Evolutionary conservation across 2,329 filamentous ascomycete species (phyloP).

Genomic region (Furcasterigmium furcatum): DNA sequence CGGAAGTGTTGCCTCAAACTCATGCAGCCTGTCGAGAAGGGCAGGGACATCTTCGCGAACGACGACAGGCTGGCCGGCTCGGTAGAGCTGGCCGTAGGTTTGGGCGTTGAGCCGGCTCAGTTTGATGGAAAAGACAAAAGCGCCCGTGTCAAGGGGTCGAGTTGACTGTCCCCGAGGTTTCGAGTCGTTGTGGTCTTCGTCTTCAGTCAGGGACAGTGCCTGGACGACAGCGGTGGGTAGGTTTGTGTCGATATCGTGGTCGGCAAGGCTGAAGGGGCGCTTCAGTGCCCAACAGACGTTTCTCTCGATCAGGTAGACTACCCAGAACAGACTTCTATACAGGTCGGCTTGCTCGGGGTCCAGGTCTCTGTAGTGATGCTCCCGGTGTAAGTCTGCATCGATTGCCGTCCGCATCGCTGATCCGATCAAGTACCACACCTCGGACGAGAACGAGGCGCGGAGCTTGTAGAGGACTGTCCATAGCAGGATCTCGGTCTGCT

Average conservation of each 20-base stretch:
- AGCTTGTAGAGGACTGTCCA: not conserved
- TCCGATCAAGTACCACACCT: not conserved
- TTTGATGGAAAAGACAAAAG: slow-evolving; percentile 31
- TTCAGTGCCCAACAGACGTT: slow-evolving; percentile 36
- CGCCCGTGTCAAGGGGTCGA: slow-evolving; percentile 25
- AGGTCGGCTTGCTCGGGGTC: not conserved
- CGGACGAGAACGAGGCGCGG: not conserved
- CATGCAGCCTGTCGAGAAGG: not conserved
- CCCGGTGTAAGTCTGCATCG: not conserved
- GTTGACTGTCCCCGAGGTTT: too few species aligned
- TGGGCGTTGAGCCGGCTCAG: slow-evolving; percentile 35
- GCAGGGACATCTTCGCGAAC: not conserved
- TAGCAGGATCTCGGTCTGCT: not conserved
- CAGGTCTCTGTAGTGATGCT: not conserved
- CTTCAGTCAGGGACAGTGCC: not conserved
- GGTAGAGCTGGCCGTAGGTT: slow-evolving; percentile 24
- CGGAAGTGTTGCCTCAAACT: not conserved
- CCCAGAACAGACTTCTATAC: slow-evolving; percentile 34
- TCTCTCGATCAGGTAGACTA: slow-evolving; percentile 36
- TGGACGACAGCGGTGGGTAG: slow-evolving; percentile 26
- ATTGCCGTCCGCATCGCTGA: not conserved
- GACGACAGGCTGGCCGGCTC: not conserved
- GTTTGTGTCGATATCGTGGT: slow-evolving; percentile 29
- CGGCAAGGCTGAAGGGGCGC: slow-evolving; percentile 35
- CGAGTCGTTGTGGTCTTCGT: slow-evolving; percentile 1